Percentiles rank a stretch among this genome's conserved stretches.
phyloP scores from a whole-genome alignment of 2,329 filamentous ascomycete species.

The Herpotrichia juniperi region DNA sequence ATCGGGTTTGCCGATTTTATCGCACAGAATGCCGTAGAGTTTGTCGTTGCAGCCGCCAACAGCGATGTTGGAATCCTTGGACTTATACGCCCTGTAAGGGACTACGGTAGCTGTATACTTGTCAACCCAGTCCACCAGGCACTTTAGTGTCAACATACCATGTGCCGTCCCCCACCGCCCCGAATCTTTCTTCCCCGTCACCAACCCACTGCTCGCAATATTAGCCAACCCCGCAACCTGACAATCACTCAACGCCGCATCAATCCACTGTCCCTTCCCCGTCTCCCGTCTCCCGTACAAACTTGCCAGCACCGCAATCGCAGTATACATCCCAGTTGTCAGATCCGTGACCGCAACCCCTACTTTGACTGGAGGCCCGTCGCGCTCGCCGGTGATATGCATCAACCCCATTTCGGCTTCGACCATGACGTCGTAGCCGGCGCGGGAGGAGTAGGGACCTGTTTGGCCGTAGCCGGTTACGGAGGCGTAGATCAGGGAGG shows the following conservation, averaged over 20 bases:
- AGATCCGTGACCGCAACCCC: slow-evolving; percentile 97
- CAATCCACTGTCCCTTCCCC: slow-evolving; percentile 87
- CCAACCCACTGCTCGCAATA: slow-evolving; percentile 86
- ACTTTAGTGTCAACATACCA: slow-evolving; percentile 59
- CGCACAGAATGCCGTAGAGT: slow-evolving; percentile 65
- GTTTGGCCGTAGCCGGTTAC: slow-evolving; percentile 97
- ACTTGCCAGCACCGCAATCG: slow-evolving; percentile 92
- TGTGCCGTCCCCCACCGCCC: slow-evolving; percentile 96
- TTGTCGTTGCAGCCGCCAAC: slow-evolving; percentile 68
- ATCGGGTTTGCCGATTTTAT: slow-evolving; percentile 61
- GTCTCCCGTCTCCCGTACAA: slow-evolving; percentile 76
- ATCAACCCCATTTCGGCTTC: slow-evolving; percentile 97
- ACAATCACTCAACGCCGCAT: slow-evolving; percentile 88
- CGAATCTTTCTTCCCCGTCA: slow-evolving; percentile 84
- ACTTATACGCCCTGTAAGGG: slow-evolving; percentile 82
- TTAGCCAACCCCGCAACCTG: slow-evolving; percentile 92
- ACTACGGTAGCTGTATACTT: slow-evolving; percentile 82
- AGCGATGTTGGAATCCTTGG: slow-evolving; percentile 65
- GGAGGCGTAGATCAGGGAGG: slow-evolving; percentile 86
- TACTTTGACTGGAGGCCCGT: slow-evolving; percentile 92
- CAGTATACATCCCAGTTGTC: slow-evolving; percentile 92
- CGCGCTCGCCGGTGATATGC: slow-evolving; percentile 92
- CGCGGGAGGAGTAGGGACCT: slow-evolving; percentile 82
- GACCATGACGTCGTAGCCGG: slow-evolving; percentile 99
- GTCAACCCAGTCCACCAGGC: slow-evolving; percentile 4